These are phyloP conservation scores for Lentinula novae-zelandiae DNA, from an alignment of 1,284 basidiomycete genomes.

Conservation along the genomic window DNA sequence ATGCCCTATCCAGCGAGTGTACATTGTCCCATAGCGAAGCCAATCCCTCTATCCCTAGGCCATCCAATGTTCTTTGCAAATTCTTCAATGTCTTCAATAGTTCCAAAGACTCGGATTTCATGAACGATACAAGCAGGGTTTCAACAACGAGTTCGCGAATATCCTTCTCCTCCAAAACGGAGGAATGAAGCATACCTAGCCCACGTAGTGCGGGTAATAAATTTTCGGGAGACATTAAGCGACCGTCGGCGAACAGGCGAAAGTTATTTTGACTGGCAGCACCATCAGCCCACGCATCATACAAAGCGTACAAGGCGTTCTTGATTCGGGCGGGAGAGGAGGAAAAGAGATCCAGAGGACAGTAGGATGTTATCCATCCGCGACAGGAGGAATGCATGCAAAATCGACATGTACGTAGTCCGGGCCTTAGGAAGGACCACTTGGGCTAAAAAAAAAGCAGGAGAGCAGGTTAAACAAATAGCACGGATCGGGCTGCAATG, in stretches of 20 bases:
- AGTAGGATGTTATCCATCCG: slow-evolving; percentile 45
- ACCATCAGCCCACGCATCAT: slow-evolving; percentile 65
- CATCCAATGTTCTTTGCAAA: slow-evolving; percentile 78
- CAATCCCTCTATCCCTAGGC: slow-evolving; percentile 81
- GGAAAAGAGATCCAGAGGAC: slow-evolving; percentile 87
- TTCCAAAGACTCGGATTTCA: not conserved
- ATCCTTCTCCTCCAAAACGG: not conserved
- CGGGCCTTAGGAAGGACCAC: slow-evolving; percentile 82
- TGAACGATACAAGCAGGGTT: not conserved
- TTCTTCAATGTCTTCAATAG: slow-evolving; percentile 56
- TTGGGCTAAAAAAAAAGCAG: slow-evolving; percentile 63
- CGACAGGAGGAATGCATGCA: slow-evolving; percentile 77
- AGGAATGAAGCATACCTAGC: not conserved
- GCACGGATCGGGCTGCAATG: not conserved
- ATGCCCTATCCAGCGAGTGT: slow-evolving; percentile 8
- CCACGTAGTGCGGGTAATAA: not conserved
- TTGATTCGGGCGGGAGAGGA: slow-evolving; percentile 51
- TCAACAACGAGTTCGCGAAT: slow-evolving; percentile 2
- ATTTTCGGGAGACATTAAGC: slow-evolving; percentile 23
- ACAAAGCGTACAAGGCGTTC: slow-evolving; percentile 69
- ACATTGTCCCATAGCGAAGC: slow-evolving; percentile 40
- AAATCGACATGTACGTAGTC: slow-evolving; percentile 69
- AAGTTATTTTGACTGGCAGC: slow-evolving; percentile 75
- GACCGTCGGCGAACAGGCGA: slow-evolving; percentile 69
- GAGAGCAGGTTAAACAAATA: not conserved